These are phyloP conservation scores for Camelina neglecta DNA, from an alignment of 345 rosid genomes.

Conservation along the genomic window DNA sequence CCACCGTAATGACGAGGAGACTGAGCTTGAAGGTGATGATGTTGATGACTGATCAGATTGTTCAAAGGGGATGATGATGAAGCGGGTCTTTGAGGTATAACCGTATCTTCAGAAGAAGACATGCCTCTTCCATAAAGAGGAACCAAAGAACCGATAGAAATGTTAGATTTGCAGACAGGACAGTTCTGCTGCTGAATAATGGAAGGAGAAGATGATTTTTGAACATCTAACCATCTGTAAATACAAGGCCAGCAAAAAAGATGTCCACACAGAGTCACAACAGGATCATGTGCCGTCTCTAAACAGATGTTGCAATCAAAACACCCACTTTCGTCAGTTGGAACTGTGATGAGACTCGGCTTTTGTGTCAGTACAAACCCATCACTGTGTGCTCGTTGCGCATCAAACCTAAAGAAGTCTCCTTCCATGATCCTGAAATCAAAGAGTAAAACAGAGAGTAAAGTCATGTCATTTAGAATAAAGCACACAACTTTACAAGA, in stretches of 20 bases:
- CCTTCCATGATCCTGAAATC: slow-evolving; percentile 54
- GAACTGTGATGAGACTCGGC: slow-evolving; percentile 34
- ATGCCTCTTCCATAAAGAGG: slow-evolving; percentile 82
- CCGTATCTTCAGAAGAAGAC: slow-evolving; percentile 45
- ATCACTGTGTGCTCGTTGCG: slow-evolving; percentile 43
- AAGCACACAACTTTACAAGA: not conserved
- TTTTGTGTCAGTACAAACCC: slow-evolving; percentile 46
- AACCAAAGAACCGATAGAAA: slow-evolving; percentile 66
- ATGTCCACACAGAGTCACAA: slow-evolving; percentile 83
- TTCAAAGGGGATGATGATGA: slow-evolving; percentile 37
- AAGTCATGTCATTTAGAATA: not conserved
- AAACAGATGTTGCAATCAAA: slow-evolving; percentile 80
- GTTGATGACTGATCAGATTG: slow-evolving; percentile 8
- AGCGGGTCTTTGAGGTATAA: slow-evolving; percentile 71
- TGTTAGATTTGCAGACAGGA: slow-evolving; percentile 81
- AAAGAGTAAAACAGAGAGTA: not conserved
- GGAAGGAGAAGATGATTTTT: slow-evolving; percentile 47
- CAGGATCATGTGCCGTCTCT: slow-evolving; percentile 68
- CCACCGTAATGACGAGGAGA: slow-evolving; percentile 41
- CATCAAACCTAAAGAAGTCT: slow-evolving; percentile 47
- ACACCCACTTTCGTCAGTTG: slow-evolving; percentile 46
- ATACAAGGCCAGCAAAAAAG: slow-evolving; percentile 87
- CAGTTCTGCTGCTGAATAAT: slow-evolving; percentile 58
- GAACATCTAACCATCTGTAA: slow-evolving; percentile 46
- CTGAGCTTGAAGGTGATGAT: slow-evolving; percentile 21